Conservation (phyloP, 352 stramenopile species). For the Peronospora farinosa region DNA sequence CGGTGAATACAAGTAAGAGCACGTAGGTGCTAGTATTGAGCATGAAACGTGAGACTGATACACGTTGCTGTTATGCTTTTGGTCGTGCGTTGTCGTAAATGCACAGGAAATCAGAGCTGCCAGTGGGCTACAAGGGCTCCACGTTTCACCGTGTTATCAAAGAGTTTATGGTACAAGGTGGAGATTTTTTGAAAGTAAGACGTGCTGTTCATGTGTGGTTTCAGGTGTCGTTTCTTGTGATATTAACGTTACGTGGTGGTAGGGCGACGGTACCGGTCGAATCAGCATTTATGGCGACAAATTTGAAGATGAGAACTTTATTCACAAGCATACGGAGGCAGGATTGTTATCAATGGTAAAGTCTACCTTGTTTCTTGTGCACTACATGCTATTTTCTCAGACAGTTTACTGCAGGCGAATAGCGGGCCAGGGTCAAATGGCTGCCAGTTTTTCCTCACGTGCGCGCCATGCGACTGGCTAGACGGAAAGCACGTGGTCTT, state of each 20-base stretch:
- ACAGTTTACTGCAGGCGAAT: slow-evolving; percentile 72
- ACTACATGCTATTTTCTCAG: neutral
- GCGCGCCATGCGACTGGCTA: slow-evolving; percentile 89
- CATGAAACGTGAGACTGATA: slow-evolving; percentile 1
- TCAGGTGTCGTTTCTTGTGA: neutral
- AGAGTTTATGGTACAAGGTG: slow-evolving; percentile 88
- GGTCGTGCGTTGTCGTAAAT: slow-evolving; percentile 17
- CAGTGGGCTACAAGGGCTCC: slow-evolving; percentile 85
- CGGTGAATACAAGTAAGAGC: slow-evolving; percentile 87
- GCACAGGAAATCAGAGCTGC: slow-evolving; percentile 71
- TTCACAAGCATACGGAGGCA: slow-evolving; percentile 75
- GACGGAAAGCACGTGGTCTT: slow-evolving; percentile 97
- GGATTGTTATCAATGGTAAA: slow-evolving; percentile 78
- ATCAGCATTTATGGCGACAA: slow-evolving; percentile 88
- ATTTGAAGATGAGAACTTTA: slow-evolving; percentile 80
- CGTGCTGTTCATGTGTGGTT: neutral
- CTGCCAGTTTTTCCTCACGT: slow-evolving; percentile 95
- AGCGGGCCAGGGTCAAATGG: slow-evolving; percentile 91
- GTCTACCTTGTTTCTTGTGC: slow-evolving; percentile 2
- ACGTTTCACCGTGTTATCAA: slow-evolving; percentile 88
- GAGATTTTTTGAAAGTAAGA: slow-evolving; percentile 79
- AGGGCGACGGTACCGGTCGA: slow-evolving; percentile 75
- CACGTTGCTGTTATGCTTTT: slow-evolving; percentile 29
- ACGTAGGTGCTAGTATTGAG: neutral
- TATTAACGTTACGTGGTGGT: slow-evolving; percentile 8